phyloP scores from a whole-genome alignment of 1,284 basidiomycete species.

The Abortiporus biennis region DNA sequence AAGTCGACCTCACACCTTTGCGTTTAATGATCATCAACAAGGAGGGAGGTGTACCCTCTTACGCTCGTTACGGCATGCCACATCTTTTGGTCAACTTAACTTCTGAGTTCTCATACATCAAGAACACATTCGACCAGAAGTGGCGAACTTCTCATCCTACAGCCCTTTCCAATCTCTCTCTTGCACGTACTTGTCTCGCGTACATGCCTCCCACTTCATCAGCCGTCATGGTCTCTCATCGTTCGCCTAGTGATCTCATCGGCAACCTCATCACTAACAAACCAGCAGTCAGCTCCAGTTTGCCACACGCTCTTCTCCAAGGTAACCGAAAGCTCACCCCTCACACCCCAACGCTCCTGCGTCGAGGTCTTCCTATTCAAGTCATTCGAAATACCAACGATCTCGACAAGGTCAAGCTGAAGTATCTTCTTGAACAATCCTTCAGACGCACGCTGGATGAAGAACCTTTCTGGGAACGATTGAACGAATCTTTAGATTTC shows the following conservation, averaged over 20 bases:
- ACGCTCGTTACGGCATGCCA: constrained; percentile 90
- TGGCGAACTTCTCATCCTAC: constrained; percentile 86
- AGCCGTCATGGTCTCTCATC: constrained; percentile 95
- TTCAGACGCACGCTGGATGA: constrained; percentile 78
- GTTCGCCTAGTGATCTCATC: constrained; percentile 92
- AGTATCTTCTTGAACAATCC: constrained; percentile 77
- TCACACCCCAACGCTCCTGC: constrained; percentile 90
- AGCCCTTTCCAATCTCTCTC: constrained; percentile 81
- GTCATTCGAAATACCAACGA: constrained; percentile 65
- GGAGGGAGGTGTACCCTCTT: constrained; percentile 96
- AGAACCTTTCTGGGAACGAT: constrained; percentile 72
- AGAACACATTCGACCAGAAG: constrained; percentile 72
- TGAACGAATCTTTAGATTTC: constrained; percentile 82
- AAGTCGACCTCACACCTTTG: constrained; percentile 80
- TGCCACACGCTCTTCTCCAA: constrained; percentile 89
- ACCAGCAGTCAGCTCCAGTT: constrained; percentile 90
- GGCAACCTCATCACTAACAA: constrained; percentile 98
- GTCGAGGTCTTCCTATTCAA: constrained; percentile 83
- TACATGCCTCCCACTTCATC: constrained; percentile 94
- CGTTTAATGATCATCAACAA: constrained; percentile 97
- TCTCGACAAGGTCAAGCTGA: constrained; percentile 77
- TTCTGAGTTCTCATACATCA: constrained; percentile 85
- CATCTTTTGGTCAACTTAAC: constrained; percentile 95
- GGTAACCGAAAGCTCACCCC: constrained; percentile 79
- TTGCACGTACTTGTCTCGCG: constrained; percentile 82